These are phyloP conservation scores for Wickerhamiella dianesei DNA, from an alignment of 805 yeast species.

Conservation along the genomic window DNA sequence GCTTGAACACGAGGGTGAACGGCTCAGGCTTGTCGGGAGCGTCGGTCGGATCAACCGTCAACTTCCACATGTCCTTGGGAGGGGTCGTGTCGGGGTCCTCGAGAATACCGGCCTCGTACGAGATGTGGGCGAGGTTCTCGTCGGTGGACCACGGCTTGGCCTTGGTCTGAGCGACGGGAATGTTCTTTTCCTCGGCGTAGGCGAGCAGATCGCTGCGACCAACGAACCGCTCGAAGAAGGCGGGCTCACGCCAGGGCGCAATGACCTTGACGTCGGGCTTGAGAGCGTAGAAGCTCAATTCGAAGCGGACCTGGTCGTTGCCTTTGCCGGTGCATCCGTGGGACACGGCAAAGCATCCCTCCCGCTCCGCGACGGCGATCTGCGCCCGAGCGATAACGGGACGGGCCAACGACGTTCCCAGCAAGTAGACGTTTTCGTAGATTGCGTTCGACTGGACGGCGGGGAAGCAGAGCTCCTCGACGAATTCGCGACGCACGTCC, in stretches of 20 bases:
- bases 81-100: constrained; percentile 99
- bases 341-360: constrained; percentile 96
- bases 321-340: constrained; percentile 99
- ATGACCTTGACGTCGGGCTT: constrained; percentile 94
- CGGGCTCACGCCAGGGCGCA: constrained; percentile 99
- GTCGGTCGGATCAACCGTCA: constrained; percentile 87
- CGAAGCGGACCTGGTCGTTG: constrained; percentile 98
- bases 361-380: constrained; percentile 89
- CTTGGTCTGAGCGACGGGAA: constrained; percentile 93
- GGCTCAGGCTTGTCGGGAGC: constrained; percentile 93
- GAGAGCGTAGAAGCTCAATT: constrained; percentile 89
- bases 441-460: constrained; percentile 97
- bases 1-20: constrained; percentile 63
- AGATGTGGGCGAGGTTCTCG: constrained; percentile 97
- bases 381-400: constrained; percentile 98
- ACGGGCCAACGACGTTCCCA: constrained; percentile 97
- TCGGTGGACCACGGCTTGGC: constrained; percentile 99
- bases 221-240: constrained; percentile 84
- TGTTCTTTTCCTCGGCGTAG: constrained; percentile 81
- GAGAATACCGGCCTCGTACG: constrained; percentile 97
- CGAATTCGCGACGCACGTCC: constrained; percentile 91
- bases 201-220: constrained; percentile 95
- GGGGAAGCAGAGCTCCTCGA: constrained; percentile 84
- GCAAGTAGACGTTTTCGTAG: constrained; percentile 89
- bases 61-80: constrained; percentile 99